A percentile compares a stretch with the other conserved stretches of the same genome.
These are phyloP conservation scores for Sordariomycetes sp. DNA, from an alignment of 2,329 filamentous ascomycete species.

Conservation along the genomic window DNA sequence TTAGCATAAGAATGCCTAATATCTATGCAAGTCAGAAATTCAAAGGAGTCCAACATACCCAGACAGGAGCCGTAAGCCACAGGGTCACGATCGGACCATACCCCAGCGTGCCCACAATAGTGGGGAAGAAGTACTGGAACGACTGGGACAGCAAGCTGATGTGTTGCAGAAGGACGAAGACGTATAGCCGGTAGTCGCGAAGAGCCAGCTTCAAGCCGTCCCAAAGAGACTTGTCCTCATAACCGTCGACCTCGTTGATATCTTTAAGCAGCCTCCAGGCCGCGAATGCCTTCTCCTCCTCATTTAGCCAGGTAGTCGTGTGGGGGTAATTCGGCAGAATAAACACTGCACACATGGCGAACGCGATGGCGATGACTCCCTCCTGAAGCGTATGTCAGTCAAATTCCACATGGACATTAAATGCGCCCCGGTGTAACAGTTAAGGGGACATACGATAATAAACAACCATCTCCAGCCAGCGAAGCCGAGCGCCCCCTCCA, in stretches of 20 bases:
- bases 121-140: conserved; percentile 57
- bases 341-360: conserved; percentile 20
- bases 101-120: conserved; percentile 49
- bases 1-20: background rate
- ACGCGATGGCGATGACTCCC: conserved; percentile 21
- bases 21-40: background rate
- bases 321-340: conserved; percentile 44
- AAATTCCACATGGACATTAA: conserved; percentile 29
- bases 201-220: conserved; percentile 36
- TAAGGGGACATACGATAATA: conserved; percentile 48
- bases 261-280: conserved; percentile 42
- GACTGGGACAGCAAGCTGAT: conserved; percentile 39
- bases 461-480: conserved; percentile 34
- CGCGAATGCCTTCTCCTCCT: conserved; percentile 35
- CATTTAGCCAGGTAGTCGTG: background rate
- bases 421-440: conserved; percentile 47
- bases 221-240: conserved; percentile 22
- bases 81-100: conserved; percentile 44
- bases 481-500: conserved; percentile 18
- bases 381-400: conserved; percentile 65
- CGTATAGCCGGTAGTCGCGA: conserved; percentile 36
- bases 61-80: conserved; percentile 46
- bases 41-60: conserved; percentile 21
- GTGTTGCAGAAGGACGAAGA: conserved; percentile 45
- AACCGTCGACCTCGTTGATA: conserved; percentile 24